phyloP scores from a whole-genome alignment of 2,329 filamentous ascomycete genomes.

The Purpureocillium takamizusanense region DNA sequence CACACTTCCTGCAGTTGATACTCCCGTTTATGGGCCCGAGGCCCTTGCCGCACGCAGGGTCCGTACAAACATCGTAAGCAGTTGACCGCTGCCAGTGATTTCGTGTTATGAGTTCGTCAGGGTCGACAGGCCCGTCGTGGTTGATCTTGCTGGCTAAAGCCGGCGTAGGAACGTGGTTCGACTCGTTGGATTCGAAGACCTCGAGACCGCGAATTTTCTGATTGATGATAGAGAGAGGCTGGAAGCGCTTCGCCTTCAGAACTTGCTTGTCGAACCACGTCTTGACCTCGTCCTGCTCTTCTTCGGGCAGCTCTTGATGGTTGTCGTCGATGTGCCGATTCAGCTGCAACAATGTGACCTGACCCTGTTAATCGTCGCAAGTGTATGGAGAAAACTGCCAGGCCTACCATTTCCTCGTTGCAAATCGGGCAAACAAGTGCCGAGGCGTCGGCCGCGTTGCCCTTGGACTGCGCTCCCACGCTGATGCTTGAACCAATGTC shows the following conservation, averaged over 20 bases:
- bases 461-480: constrained; percentile 44
- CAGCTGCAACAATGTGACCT: constrained; percentile 87
- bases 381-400: neutral
- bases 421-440: constrained; percentile 93
- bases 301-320: constrained; percentile 80
- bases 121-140: constrained; percentile 49
- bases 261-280: constrained; percentile 96
- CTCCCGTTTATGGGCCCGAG: constrained; percentile 72
- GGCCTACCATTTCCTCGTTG: constrained; percentile 85
- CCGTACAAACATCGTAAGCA: constrained; percentile 71
- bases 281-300: constrained; percentile 89
- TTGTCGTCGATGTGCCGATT: constrained; percentile 80
- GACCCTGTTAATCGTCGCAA: constrained; percentile 2
- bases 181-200: constrained; percentile 87
- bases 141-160: constrained; percentile 21
- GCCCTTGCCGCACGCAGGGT: constrained; percentile 74
- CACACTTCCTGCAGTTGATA: constrained; percentile 90
- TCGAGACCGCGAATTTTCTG: constrained; percentile 89
- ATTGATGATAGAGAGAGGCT: constrained; percentile 83
- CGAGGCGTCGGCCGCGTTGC: constrained; percentile 39
- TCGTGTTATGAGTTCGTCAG: constrained; percentile 82
- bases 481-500: constrained; percentile 78
- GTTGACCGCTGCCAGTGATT: constrained; percentile 80
- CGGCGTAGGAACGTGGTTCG: constrained; percentile 27
- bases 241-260: constrained; percentile 85